phyloP scores from a whole-genome alignment of 768 basidiomycete species.

The Mycena amicta region DNA sequence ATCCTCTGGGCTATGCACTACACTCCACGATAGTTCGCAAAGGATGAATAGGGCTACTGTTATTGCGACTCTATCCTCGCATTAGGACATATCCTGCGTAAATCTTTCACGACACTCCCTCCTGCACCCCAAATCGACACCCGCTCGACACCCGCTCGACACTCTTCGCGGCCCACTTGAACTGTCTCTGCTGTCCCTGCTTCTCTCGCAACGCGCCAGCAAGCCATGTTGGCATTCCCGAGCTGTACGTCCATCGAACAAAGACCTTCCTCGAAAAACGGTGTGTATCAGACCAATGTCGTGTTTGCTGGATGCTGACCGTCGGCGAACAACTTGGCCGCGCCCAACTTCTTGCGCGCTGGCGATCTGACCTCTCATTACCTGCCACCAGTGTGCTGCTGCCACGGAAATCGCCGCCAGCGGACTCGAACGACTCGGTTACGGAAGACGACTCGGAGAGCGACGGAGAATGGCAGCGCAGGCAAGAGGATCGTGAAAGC shows the following conservation, averaged over 20 bases:
- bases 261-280: no score
- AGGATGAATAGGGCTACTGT: background rate
- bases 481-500: no score
- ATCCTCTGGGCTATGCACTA: no score
- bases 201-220: background rate
- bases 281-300: no score
- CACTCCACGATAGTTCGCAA: no score
- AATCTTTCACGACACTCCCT: background rate
- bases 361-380: no score
- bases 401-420: no score
- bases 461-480: background rate
- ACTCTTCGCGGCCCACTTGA: background rate
- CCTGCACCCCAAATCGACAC: background rate
- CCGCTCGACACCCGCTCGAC: no score
- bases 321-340: no score
- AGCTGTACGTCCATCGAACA: background rate
- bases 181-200: background rate
- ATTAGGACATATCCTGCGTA: background rate
- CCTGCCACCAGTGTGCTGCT: no score
- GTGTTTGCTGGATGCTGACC: no score
- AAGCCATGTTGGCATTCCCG: background rate
- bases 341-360: no score
- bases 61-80: background rate
- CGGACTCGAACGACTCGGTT: conserved; percentile 9
- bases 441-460: conserved; percentile 5